Evolutionary conservation across 805 yeast species (phyloP).

Genomic region (Pichia membranifaciens): DNA sequence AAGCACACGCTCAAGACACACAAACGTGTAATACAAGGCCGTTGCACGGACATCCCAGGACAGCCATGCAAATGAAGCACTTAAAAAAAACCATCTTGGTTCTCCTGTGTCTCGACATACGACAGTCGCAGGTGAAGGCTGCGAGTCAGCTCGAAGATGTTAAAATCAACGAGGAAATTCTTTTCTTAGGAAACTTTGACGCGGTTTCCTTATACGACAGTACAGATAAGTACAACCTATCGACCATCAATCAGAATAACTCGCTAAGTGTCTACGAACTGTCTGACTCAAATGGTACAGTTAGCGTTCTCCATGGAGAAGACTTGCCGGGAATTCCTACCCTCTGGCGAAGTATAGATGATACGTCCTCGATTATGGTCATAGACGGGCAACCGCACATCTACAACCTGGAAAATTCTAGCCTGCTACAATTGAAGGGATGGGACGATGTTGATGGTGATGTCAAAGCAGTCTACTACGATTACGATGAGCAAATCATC

Average conservation of each 20-base stretch:
- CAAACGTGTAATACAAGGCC: too few relatives aligned
- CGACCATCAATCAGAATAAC: slow-evolving; percentile 9
- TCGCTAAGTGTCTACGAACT: slow-evolving; percentile 19
- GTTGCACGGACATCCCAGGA: too few relatives aligned
- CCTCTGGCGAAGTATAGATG: slow-evolving; percentile 10
- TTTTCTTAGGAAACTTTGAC: slow-evolving; percentile 26
- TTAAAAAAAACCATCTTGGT: too few relatives aligned
- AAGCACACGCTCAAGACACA: too few relatives aligned
- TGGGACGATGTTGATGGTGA: slow-evolving; percentile 33
- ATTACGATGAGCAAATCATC: slow-evolving; percentile 40
- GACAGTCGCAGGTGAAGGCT: background rate
- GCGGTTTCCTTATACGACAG: slow-evolving; percentile 16
- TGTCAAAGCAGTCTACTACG: slow-evolving; percentile 43
- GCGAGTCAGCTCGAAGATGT: background rate
- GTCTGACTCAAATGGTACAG: slow-evolving; percentile 15
- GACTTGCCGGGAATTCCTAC: slow-evolving; percentile 6
- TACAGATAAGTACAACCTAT: slow-evolving; percentile 20
- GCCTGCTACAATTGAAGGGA: slow-evolving; percentile 8
- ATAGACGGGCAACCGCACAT: slow-evolving; percentile 24
- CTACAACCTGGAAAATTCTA: slow-evolving; percentile 10
- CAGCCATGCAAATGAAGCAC: too few relatives aligned
- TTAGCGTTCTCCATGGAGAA: background rate
- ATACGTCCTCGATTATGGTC: slow-evolving; percentile 13
- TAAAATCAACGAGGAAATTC: slow-evolving; percentile 19
- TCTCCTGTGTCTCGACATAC: background rate